A percentile compares a stretch with the other conserved stretches of the same genome.
Evolutionary conservation across 306 rosid species (phyloP).

Genomic region (Pyrus communis): DNA sequence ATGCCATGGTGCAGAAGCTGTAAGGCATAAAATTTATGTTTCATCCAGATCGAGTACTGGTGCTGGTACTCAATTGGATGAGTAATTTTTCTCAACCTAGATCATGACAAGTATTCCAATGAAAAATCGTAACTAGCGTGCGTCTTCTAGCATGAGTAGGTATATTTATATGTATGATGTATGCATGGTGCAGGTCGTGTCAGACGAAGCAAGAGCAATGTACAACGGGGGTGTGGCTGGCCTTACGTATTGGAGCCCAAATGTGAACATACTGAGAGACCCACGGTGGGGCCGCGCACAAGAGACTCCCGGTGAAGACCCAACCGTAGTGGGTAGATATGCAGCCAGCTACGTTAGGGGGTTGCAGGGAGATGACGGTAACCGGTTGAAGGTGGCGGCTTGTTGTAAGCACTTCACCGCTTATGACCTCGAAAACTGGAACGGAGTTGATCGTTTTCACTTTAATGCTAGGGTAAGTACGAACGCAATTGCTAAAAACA

Average conservation of each 20-base stretch:
- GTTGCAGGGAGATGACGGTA: slow-evolving; percentile 59
- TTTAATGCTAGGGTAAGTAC: slow-evolving; percentile 64
- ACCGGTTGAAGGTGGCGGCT: slow-evolving; percentile 81
- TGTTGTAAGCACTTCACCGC: slow-evolving; percentile 89
- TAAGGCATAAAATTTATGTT: not conserved
- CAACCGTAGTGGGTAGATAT: slow-evolving; percentile 59
- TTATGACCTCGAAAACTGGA: slow-evolving; percentile 86
- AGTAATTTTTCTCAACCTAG: not conserved
- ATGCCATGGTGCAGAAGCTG: too few relatives aligned
- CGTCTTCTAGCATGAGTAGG: not conserved
- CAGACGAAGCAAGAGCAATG: slow-evolving; percentile 97
- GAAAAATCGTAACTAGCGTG: not conserved
- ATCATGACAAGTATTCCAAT: not conserved
- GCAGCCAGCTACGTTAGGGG: slow-evolving; percentile 74
- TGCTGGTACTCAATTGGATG: not conserved
- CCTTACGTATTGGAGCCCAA: slow-evolving; percentile 90
- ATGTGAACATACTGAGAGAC: slow-evolving; percentile 74
- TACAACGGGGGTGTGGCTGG: slow-evolving; percentile 79
- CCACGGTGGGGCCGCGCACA: slow-evolving; percentile 98
- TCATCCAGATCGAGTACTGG: not conserved
- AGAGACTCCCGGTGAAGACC: slow-evolving; percentile 99
- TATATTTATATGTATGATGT: not conserved
- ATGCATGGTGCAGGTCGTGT: slow-evolving; percentile 47
- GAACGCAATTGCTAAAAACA: not conserved
- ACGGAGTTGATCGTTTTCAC: slow-evolving; percentile 84